Percentiles rank a stretch among this genome's conserved stretches.
These are phyloP conservation scores for Lactarius deliciosus DNA, from an alignment of 768 basidiomycete species.

Conservation along the genomic window DNA sequence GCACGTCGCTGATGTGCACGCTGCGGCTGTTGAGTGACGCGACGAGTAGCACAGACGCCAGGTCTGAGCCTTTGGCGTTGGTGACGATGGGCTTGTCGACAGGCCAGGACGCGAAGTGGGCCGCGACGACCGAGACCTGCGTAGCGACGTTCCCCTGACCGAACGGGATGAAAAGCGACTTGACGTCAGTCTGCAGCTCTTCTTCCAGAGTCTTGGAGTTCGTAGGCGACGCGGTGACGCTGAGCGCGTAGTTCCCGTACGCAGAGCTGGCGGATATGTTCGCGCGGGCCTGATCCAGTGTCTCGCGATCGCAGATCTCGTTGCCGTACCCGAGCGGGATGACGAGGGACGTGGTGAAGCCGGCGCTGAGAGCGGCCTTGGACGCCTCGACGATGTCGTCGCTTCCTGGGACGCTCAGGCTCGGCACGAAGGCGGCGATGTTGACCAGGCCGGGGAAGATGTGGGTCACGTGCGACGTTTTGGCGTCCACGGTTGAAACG, in stretches of 20 bases:
- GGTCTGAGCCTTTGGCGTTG: constrained; percentile 86
- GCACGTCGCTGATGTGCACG: constrained; percentile 90
- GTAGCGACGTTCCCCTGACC: constrained; percentile 46
- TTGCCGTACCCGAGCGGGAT: constrained; percentile 65
- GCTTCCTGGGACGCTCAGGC: constrained; percentile 52
- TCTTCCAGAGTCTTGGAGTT: constrained; percentile 69
- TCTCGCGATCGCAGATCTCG: constrained; percentile 62
- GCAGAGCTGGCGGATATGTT: constrained; percentile 58
- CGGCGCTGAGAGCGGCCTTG: constrained; percentile 81
- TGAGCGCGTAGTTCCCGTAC: constrained; percentile 86
- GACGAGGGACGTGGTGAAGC: constrained; percentile 84
- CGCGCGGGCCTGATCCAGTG: constrained; percentile 67
- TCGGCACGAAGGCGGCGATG: constrained; percentile 82
- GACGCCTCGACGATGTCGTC: constrained; percentile 66
- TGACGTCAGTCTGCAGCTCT: constrained; percentile 75
- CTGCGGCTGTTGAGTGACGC: constrained; percentile 90
- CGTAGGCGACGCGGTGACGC: constrained; percentile 67
- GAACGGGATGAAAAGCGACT: constrained; percentile 86
- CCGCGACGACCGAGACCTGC: constrained; percentile 72
- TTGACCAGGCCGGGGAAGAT: constrained; percentile 92
- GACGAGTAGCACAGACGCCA: constrained; percentile 89
- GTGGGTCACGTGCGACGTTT: constrained; percentile 89
- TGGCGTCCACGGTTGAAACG: constrained; percentile 87
- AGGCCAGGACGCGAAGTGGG: constrained; percentile 90
- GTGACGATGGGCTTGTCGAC: constrained; percentile 90